Evolutionary conservation across 1,284 basidiomycete species (phyloP).

Genomic region (Microbotryum violaceum): DNA sequence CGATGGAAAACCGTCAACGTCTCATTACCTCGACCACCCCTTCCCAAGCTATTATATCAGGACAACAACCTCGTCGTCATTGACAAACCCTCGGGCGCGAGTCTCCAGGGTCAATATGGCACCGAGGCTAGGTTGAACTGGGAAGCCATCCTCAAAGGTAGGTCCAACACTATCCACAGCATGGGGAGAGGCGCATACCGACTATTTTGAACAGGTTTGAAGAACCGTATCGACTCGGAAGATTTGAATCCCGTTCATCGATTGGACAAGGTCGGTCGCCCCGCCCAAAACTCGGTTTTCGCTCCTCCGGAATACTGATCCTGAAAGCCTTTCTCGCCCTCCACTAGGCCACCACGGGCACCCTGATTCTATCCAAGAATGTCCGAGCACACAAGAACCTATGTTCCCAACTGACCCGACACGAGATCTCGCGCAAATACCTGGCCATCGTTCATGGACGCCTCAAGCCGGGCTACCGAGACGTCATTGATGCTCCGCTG

Average conservation of each 20-base stretch:
- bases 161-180: neutral
- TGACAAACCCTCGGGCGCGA: conserved; percentile 19
- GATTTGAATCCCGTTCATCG: conserved; percentile 19
- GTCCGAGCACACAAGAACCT: conserved; percentile 6
- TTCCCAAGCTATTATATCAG: conserved; percentile 11
- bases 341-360: conserved; percentile 12
- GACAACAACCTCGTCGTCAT: conserved; percentile 13
- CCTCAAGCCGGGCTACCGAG: conserved; percentile 17
- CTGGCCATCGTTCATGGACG: conserved; percentile 26
- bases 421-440: conserved; percentile 17
- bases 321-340: neutral
- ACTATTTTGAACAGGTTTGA: conserved; percentile 5
- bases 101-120: conserved; percentile 22
- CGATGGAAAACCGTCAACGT: too few species aligned
- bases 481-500: conserved; percentile 2
- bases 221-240: conserved; percentile 3
- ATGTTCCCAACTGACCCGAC: conserved; percentile 10
- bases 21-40: too few species aligned
- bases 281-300: accelerated
- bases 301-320: neutral
- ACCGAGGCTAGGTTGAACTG: conserved; percentile 10
- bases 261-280: conserved; percentile 21
- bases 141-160: conserved; percentile 17
- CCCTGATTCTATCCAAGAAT: conserved; percentile 19
- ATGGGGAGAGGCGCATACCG: too few species aligned